Evolutionary conservation across 1,139 yeast genomes (phyloP), one percentile per base, ranked within the genome.

Genomic region (Scheffersomyces titani): DNA sequence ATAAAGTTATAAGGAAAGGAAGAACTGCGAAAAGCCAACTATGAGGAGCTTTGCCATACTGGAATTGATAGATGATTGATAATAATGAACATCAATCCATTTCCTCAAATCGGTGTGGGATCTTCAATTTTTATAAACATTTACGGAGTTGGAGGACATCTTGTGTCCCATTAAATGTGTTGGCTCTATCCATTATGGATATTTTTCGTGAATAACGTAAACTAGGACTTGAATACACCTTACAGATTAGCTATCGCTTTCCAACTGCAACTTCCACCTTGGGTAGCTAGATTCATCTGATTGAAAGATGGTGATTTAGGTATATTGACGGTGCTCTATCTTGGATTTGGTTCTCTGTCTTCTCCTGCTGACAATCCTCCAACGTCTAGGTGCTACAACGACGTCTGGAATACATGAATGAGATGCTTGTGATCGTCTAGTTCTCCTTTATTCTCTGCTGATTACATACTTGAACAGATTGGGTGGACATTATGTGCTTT

Each of bases 401-500:
- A 30, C 40, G 40, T 30, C 40, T 30, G 40, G 11, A 16, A 30
- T 11, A 30, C 40, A 11, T 30, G 40, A 16, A 7, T 30, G 9
- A 5, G 40, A 30, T 30, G 40, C 40, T 30, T 30, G 9, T 30
- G 40, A 11, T 30, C 40, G 40, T 30, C 40, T 30, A 11, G 40
- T 30, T 30, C 13, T 9, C 40, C 40, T 30, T 2, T 30, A 30
- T 30, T 13, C 40, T 30, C 46, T 36, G 24, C 20, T 52, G 49
- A 49, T 53, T 67, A 83, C 88, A 83, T 84, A 83, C 88, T 83
- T 85, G 88, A 76, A 85, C 88, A 80, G 88, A 84, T 83, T 86
- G 88, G 77, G 87, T 78, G 76, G 88, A 84, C 83, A 79, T 79
- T 66, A 63, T 60, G 59, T 52, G 59, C 60, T 57, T 59, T 55